Base-by-base conservation (phyloP, 2,329 filamentous ascomycete genomes). In the Lasiodiplodia theobromae region DNA sequence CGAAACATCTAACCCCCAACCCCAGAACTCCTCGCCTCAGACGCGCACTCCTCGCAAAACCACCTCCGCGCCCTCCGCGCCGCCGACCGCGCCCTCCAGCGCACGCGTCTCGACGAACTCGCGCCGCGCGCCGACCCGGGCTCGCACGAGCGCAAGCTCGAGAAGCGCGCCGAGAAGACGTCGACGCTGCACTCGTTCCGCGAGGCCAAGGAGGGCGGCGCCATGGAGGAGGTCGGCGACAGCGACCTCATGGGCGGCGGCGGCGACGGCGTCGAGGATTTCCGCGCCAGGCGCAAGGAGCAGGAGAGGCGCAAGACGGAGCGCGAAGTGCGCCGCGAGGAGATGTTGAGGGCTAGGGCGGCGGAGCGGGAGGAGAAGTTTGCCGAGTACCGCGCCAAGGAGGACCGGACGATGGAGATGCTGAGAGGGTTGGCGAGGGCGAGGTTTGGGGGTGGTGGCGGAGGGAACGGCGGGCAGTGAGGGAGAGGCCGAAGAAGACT, bases 391-490 rank as follows among this genome's bases (percentile, higher is more conserved):
- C 86, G 87, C 74, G 87, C 88, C 74, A 92, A 93, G 79, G 95
- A 98, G 80, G 90, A 94, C 71, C 89, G 88, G 75, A 97, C 93
- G 1, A 93, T 97, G 85, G 88, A 88, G 60, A 94, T 93, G 86
- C 76, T 98, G 75, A 91, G 86, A 80, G 88, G 89, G 74, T 81
- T 98, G 80, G 95, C 94, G 18, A 91, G 86, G 81, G 88, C 92
- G 81, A 86, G 92, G 71, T 97, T 77, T 71, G 78, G 78, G 3
- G 47, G 54, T 28, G 64, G 51, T 1, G 57, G 58, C 1, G 58
- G 28, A 40, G 21, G 16, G 23, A 44, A 12, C 4, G 23, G 23
- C 0, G 47, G 18, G 25, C 28, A 52, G 14, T 25, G 16, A 31
- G 7, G 14, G 7, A 23, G 23, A 2, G 16, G 44, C n/a, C n/a